phyloP scores from a whole-genome alignment of 129 eudicot genomes.

The Silybum marianum region DNA sequence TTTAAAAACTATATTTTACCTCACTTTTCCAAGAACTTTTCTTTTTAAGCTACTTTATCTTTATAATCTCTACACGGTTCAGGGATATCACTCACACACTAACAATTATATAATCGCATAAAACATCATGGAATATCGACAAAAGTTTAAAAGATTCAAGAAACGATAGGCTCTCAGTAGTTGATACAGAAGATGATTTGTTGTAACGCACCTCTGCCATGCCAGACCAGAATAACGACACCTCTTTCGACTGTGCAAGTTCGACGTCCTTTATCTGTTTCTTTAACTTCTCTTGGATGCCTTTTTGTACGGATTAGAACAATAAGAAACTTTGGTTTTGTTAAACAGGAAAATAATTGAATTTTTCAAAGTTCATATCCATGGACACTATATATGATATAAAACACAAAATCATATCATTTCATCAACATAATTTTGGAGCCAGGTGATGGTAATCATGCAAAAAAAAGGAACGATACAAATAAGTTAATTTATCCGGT shows the following conservation, averaged over 20 bases:
- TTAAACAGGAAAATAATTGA: constrained; percentile 10
- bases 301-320: constrained; percentile 39
- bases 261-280: constrained; percentile 78
- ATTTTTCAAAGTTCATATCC: not conserved
- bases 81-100: constrained; percentile 3
- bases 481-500: not conserved
- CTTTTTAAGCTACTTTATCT: not conserved
- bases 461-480: not conserved
- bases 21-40: not conserved
- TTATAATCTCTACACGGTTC: not conserved
- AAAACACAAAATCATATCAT: not conserved
- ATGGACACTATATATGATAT: not conserved
- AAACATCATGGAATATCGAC: not conserved
- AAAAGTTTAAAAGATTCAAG: not conserved
- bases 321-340: constrained; percentile 1
- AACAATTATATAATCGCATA: not conserved
- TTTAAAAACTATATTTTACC: not conserved
- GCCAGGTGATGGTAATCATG: not conserved
- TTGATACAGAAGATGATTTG: not conserved
- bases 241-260: constrained; percentile 73
- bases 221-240: constrained; percentile 77
- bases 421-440: not conserved
- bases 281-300: constrained; percentile 66
- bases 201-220: constrained; percentile 82
- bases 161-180: not conserved